Evolutionary conservation across 352 stramenopile genomes (phyloP).

Genomic region (Phytophthora hybrid): DNA sequence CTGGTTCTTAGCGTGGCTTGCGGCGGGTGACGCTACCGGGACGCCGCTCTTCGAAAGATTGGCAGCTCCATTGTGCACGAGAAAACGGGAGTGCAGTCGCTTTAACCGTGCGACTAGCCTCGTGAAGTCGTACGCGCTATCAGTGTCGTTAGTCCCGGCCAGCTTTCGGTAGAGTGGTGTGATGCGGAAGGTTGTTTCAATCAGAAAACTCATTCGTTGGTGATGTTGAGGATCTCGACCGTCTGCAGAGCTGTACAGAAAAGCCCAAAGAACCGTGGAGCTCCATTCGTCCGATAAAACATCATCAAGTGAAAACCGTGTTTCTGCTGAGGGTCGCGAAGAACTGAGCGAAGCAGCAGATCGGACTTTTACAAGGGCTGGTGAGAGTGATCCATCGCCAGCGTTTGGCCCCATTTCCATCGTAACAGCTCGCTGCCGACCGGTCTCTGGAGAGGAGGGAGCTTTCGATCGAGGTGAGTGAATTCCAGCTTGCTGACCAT

Average conservation of each 20-base stretch:
- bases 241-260: conserved; percentile 57
- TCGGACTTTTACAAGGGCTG: conserved; percentile 14
- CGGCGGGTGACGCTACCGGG: conserved; percentile 30
- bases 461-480: background rate
- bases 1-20: conserved; percentile 27
- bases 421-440: conserved; percentile 28
- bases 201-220: conserved; percentile 66
- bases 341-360: conserved; percentile 18
- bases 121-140: conserved; percentile 13
- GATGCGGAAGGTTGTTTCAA: conserved; percentile 62
- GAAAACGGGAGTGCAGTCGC: conserved; percentile 26
- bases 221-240: conserved; percentile 44
- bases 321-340: conserved; percentile 5
- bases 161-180: conserved; percentile 44
- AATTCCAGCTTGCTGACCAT: conserved; percentile 4
- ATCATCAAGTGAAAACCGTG: conserved; percentile 52
- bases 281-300: conserved; percentile 73
- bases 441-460: background rate
- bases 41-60: conserved; percentile 15
- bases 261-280: conserved; percentile 78
- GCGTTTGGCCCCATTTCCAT: background rate
- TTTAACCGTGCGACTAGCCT: conserved; percentile 12
- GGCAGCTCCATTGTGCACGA: conserved; percentile 20
- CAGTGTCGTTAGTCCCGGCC: background rate
- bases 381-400: background rate